A percentile compares a stretch with the other conserved stretches of the same genome.
These are phyloP conservation scores for Podospora appendiculata DNA, from an alignment of 495 filamentous ascomycete genomes.

Conservation along the genomic window DNA sequence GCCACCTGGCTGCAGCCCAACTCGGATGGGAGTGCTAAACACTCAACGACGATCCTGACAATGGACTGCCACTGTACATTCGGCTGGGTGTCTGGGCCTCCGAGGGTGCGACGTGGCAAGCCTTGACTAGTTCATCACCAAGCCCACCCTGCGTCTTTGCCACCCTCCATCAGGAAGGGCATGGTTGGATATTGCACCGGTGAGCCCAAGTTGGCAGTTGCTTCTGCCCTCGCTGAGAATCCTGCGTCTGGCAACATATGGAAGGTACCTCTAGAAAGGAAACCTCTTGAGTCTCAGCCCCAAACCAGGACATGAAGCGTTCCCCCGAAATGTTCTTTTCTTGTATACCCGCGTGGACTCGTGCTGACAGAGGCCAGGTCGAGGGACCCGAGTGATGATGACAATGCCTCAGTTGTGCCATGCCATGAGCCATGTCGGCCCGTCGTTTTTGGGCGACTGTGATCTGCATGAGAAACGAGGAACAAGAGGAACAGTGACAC, in stretches of 20 bases:
- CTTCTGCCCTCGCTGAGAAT: too few relatives aligned
- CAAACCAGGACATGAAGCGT: too few relatives aligned
- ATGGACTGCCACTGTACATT: not conserved
- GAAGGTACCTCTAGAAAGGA: too few relatives aligned
- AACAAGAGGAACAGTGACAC: slow-evolving; percentile 3
- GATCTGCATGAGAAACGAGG: not conserved
- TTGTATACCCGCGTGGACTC: too few relatives aligned
- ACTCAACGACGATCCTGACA: slow-evolving; percentile 2
- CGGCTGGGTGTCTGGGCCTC: slow-evolving; percentile 11
- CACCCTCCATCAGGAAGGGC: slow-evolving; percentile 1
- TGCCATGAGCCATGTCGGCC: too few relatives aligned
- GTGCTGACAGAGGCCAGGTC: too few relatives aligned
- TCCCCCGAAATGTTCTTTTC: too few relatives aligned
- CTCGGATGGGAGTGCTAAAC: not conserved
- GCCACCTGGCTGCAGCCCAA: slow-evolving; percentile 2
- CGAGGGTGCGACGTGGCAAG: slow-evolving; percentile 21
- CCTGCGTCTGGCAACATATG: too few relatives aligned
- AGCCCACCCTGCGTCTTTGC: slow-evolving; percentile 6
- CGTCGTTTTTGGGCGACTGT: too few relatives aligned
- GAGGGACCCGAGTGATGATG: too few relatives aligned
- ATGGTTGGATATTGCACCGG: slow-evolving; percentile 11
- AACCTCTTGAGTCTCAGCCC: too few relatives aligned
- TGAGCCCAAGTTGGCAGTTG: not conserved
- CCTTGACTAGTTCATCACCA: slow-evolving; percentile 16
- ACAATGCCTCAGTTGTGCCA: too few relatives aligned